These are phyloP conservation scores for Mycena capillaripes DNA, from an alignment of 768 basidiomycete species.

Conservation along the genomic window DNA sequence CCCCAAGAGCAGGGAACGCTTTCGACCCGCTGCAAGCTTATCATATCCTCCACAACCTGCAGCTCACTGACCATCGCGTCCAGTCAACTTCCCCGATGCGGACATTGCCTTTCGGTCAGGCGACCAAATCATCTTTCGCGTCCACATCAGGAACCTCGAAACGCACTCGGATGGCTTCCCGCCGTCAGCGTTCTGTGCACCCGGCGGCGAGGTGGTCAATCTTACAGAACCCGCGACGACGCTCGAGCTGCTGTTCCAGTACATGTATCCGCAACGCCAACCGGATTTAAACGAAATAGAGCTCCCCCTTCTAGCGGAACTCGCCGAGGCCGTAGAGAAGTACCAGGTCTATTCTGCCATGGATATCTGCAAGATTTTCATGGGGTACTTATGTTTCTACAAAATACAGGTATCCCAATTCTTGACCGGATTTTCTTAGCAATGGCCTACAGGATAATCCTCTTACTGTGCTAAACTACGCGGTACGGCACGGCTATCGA, in stretches of 20 bases:
- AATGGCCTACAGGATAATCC: conserved; percentile 34
- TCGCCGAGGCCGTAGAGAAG: conserved; percentile 42
- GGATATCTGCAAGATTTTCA: conserved; percentile 37
- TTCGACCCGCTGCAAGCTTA: conserved; percentile 31
- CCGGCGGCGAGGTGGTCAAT: conserved; percentile 27
- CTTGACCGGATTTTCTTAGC: not conserved
- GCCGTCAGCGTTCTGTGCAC: conserved; percentile 21
- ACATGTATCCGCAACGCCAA: conserved; percentile 40
- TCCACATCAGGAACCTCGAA: conserved; percentile 32
- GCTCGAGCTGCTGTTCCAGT: conserved; percentile 37
- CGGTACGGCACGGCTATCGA: conserved; percentile 37
- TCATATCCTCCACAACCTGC: not conserved
- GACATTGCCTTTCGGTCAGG: conserved; percentile 31
- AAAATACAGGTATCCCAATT: not conserved
- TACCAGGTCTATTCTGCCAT: conserved; percentile 40
- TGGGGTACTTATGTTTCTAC: conserved; percentile 30
- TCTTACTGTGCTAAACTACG: conserved; percentile 38
- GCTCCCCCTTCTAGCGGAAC: conserved; percentile 32
- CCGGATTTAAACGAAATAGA: conserved; percentile 34
- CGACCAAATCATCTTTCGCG: conserved; percentile 29
- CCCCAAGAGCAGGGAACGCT: conserved; percentile 2
- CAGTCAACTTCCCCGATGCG: conserved; percentile 33
- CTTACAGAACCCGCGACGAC: conserved; percentile 27
- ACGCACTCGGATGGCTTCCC: conserved; percentile 33
- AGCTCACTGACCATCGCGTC: conserved; percentile 1